Evolutionary conservation across 768 basidiomycete species (phyloP).

Genomic region (Agrocybe chaxingu): DNA sequence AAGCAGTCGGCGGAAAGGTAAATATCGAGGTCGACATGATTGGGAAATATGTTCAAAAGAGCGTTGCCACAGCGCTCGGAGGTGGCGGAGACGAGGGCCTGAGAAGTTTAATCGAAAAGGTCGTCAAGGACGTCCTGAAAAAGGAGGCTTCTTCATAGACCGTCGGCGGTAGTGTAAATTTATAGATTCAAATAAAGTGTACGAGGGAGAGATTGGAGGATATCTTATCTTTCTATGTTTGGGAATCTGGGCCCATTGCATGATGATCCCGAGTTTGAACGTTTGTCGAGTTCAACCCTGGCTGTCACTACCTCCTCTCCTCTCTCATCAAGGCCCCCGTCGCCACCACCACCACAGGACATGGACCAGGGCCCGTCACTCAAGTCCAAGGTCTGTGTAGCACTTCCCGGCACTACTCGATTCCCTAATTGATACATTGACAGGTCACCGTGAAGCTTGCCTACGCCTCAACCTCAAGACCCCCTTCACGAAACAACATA

Average conservation of each 20-base stretch:
- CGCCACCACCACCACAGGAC: conserved; percentile 5
- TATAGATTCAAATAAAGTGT: background rate
- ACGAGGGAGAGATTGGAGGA: conserved; percentile 3
- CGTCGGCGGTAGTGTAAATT: background rate
- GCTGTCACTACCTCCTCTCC: conserved; percentile 1
- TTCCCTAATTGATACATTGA: background rate
- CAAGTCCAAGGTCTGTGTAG: conserved; percentile 43
- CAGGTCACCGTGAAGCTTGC: conserved; percentile 57
- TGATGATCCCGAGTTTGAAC: no score
- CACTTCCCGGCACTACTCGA: background rate
- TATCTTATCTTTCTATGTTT: conserved; percentile 11
- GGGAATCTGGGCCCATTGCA: background rate
- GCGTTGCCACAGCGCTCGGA: conserved; percentile 65
- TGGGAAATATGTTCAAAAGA: conserved; percentile 88
- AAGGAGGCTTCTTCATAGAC: conserved; percentile 30
- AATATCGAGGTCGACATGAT: conserved; percentile 97
- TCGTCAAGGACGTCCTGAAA: conserved; percentile 52
- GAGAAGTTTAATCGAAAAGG: conserved; percentile 48
- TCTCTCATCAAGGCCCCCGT: conserved; percentile 4
- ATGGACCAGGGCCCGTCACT: conserved; percentile 25
- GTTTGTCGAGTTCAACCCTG: background rate
- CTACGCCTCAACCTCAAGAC: conserved; percentile 23
- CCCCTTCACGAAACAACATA: conserved; percentile 24
- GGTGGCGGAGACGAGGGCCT: conserved; percentile 49
- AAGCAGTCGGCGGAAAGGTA: conserved; percentile 74